A percentile compares a stretch with the other conserved stretches of the same genome.
Evolutionary conservation across 257 asterid species (phyloP).

Genomic region (Scutellaria galericulata): DNA sequence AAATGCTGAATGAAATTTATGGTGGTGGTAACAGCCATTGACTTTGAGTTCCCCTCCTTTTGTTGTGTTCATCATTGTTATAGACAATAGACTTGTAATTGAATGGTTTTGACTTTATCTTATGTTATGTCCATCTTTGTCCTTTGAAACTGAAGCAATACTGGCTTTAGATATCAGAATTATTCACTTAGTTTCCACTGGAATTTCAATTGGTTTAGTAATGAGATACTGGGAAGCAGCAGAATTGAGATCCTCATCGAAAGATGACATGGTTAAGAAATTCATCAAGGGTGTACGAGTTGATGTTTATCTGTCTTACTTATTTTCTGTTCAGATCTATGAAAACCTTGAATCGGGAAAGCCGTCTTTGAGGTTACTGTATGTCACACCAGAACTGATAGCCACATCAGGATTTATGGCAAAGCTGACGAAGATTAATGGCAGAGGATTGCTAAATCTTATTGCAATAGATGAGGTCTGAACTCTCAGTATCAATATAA

Average conservation of each 20-base stretch:
- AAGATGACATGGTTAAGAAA: conserved; percentile 23
- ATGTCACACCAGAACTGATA: conserved; percentile 93
- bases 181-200: conserved; percentile 13
- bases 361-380: conserved; percentile 81
- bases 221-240: conserved; percentile 27
- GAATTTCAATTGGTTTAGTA: background rate
- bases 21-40: conserved; percentile 18
- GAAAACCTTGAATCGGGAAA: conserved; percentile 92
- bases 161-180: background rate
- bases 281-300: conserved; percentile 29
- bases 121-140: conserved; percentile 9
- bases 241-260: conserved; percentile 30
- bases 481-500: conserved; percentile 19
- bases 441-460: conserved; percentile 81
- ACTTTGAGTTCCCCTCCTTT: background rate
- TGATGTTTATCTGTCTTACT: conserved; percentile 17
- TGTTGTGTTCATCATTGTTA: conserved; percentile 1
- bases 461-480: conserved; percentile 93
- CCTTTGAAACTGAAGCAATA: conserved; percentile 9
- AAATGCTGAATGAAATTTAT: conserved; percentile 15
- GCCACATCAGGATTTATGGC: conserved; percentile 87
- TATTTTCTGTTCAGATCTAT: conserved; percentile 58
- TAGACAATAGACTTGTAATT: conserved; percentile 1
- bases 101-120: background rate
- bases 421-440: conserved; percentile 71